Evolutionary conservation across 2,329 filamentous ascomycete species (phyloP).

Genomic region (Neopestalotiopsis sp.): DNA sequence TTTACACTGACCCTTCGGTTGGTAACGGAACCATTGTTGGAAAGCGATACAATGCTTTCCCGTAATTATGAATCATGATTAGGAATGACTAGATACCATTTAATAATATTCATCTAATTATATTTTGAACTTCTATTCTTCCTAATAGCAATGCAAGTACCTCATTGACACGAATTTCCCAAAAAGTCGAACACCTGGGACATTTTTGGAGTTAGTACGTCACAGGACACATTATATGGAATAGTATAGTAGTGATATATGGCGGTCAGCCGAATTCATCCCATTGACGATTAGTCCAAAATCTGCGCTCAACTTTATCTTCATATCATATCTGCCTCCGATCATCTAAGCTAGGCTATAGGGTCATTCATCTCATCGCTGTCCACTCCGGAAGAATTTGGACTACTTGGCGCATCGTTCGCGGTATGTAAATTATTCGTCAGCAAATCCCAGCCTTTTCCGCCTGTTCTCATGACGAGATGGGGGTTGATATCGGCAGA

Average conservation of each 20-base stretch:
- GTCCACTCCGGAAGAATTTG: not conserved
- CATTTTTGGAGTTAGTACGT: too few relatives aligned
- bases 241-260: not conserved
- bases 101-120: constrained; percentile 3
- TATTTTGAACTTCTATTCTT: not conserved
- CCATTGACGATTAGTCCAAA: not conserved
- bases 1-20: constrained; percentile 29
- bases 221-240: too few relatives aligned
- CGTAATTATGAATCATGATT: constrained; percentile 12
- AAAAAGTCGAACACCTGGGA: too few relatives aligned
- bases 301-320: not conserved
- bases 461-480: constrained; percentile 69
- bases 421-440: constrained; percentile 12
- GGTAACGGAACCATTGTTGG: constrained; percentile 36
- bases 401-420: not conserved
- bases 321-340: not conserved
- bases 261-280: not conserved
- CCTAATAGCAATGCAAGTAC: too few relatives aligned
- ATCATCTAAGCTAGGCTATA: not conserved
- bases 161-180: too few relatives aligned
- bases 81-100: constrained; percentile 12
- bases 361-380: constrained; percentile 10
- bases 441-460: constrained; percentile 42
- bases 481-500: constrained; percentile 61
- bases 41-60: constrained; percentile 31